These are phyloP conservation scores for Dactylellina haptotyla DNA, from an alignment of 2,329 filamentous ascomycete genomes.

Conservation along the genomic window DNA sequence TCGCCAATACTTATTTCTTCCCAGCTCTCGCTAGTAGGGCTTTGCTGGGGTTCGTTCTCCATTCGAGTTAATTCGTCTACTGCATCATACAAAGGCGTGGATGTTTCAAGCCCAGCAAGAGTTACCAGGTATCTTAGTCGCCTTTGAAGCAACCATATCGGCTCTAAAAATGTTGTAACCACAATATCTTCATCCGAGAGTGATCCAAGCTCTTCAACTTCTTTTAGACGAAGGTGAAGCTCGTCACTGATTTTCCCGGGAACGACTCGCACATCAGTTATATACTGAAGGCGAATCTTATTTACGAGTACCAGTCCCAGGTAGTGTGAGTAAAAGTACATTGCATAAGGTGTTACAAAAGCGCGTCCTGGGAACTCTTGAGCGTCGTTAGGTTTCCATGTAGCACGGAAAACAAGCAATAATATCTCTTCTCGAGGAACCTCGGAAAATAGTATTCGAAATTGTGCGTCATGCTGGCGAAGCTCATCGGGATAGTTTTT, in stretches of 20 bases:
- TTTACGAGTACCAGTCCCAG: conserved; percentile 89
- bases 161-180: conserved; percentile 92
- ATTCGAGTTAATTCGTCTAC: conserved; percentile 78
- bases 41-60: conserved; percentile 72
- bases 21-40: conserved; percentile 87
- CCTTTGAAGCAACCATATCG: conserved; percentile 80
- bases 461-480: conserved; percentile 89
- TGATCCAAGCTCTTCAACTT: conserved; percentile 62
- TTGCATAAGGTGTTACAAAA: conserved; percentile 84
- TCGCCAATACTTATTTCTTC: conserved; percentile 73
- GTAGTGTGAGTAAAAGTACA: conserved; percentile 97
- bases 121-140: conserved; percentile 87
- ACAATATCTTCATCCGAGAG: conserved; percentile 77
- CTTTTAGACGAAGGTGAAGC: conserved; percentile 76
- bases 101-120: conserved; percentile 65
- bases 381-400: conserved; percentile 81
- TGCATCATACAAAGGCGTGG: conserved; percentile 74
- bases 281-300: conserved; percentile 76
- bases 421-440: conserved; percentile 71
- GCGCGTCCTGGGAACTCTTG: conserved; percentile 84
- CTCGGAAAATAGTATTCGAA: conserved; percentile 87
- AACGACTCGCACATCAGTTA: conserved; percentile 88
- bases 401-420: conserved; percentile 86
- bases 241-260: conserved; percentile 93
- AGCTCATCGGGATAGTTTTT: conserved; percentile 82